A percentile compares a stretch with the other conserved stretches of the same genome.
Evolutionary conservation across 75 land plant genomes (phyloP).

Genomic region (Pinus taeda): DNA sequence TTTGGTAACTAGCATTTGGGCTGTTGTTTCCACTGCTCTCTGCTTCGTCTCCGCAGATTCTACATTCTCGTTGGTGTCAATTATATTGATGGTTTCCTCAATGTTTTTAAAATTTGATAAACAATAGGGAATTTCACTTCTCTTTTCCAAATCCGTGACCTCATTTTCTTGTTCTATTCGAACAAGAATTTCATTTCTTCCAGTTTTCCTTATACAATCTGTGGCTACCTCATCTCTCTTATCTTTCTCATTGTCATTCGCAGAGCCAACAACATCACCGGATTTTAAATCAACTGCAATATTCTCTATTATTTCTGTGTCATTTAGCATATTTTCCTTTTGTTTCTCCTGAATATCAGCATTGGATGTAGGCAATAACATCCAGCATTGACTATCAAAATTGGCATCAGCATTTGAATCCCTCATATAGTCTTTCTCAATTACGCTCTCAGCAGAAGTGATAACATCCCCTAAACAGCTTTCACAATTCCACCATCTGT

Average conservation of each 20-base stretch:
- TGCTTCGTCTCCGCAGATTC: too few relatives aligned
- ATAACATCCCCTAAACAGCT: neutral
- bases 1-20: too few relatives aligned
- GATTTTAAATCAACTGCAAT: neutral
- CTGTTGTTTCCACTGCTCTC: too few relatives aligned
- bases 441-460: neutral
- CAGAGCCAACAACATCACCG: neutral
- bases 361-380: neutral
- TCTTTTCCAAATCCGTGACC: neutral
- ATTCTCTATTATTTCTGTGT: neutral
- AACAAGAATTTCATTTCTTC: neutral
- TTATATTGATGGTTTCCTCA: too few relatives aligned
- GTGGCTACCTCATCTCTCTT: neutral
- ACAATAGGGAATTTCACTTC: neutral
- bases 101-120: neutral
- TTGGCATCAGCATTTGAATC: neutral
- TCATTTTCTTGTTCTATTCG: neutral
- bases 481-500: slow-evolving; percentile 10
- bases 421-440: neutral
- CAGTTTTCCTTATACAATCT: neutral
- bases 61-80: too few relatives aligned
- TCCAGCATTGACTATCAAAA: neutral
- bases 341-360: neutral
- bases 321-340: neutral
- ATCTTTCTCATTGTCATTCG: neutral